Percentiles rank a stretch among this genome's conserved stretches.
phyloP scores from a whole-genome alignment of 2,329 filamentous ascomycete genomes.

The Arthroderma sp. region DNA sequence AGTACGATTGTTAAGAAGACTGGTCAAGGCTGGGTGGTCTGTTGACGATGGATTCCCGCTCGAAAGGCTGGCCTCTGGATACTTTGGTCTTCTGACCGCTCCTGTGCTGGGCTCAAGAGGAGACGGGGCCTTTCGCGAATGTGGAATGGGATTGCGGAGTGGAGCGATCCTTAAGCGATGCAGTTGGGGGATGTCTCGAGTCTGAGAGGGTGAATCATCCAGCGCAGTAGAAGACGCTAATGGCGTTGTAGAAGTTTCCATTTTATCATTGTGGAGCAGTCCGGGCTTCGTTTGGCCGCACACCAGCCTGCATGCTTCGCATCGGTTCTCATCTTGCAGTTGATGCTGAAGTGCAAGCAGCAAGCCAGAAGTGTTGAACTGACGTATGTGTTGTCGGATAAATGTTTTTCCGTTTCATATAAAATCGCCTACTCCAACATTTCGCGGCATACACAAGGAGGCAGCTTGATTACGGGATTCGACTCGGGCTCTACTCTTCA shows the following conservation, averaged over 20 bases:
- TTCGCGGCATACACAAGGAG: too few species aligned
- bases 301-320: too few species aligned
- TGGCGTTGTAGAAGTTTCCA: conserved; percentile 6
- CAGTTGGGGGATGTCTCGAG: conserved; percentile 30
- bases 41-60: conserved; percentile 19
- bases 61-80: conserved; percentile 17
- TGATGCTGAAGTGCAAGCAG: too few species aligned
- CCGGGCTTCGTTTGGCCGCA: too few species aligned
- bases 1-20: conserved; percentile 21
- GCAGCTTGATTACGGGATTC: too few species aligned
- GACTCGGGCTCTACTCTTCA: too few species aligned
- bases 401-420: too few species aligned
- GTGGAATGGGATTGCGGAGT: conserved; percentile 33
- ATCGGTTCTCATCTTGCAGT: too few species aligned
- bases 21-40: conserved; percentile 23
- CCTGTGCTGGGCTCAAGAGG: conserved; percentile 34
- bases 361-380: too few species aligned
- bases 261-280: conserved; percentile 5
- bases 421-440: too few species aligned
- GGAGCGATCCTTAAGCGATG: conserved; percentile 34
- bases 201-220: conserved; percentile 28
- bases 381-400: too few species aligned
- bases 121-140: conserved; percentile 28
- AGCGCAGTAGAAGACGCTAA: conserved; percentile 20
- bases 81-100: conserved; percentile 19